A percentile compares a stretch with the other conserved stretches of the same genome.
Evolutionary conservation across 2,329 filamentous ascomycete genomes (phyloP).

Genomic region (Pseudogymnoascus sp.): DNA sequence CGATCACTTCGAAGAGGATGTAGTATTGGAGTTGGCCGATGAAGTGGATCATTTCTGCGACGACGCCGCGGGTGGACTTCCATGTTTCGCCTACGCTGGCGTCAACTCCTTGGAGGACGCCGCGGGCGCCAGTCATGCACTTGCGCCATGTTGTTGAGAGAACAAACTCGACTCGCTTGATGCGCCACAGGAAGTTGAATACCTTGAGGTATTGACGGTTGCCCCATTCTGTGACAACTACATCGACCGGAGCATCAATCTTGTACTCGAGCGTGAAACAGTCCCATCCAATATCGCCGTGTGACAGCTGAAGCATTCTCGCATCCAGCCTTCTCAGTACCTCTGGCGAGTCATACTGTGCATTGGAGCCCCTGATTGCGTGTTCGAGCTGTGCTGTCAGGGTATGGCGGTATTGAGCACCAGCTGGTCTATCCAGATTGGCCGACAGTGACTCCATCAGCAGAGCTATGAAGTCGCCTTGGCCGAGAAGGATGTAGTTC

Average conservation of each 20-base stretch:
- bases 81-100: constrained; percentile 67
- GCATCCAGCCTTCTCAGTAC: constrained; percentile 87
- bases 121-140: constrained; percentile 88
- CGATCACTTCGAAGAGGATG: constrained; percentile 96
- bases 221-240: constrained; percentile 93
- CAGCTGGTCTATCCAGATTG: constrained; percentile 91
- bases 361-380: constrained; percentile 92
- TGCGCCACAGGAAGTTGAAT: constrained; percentile 97
- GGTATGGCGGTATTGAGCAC: constrained; percentile 91
- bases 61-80: constrained; percentile 79
- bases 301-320: constrained; percentile 94
- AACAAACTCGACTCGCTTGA: constrained; percentile 95
- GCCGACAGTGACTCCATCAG: constrained; percentile 93
- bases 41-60: constrained; percentile 98
- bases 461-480: constrained; percentile 93
- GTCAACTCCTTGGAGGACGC: constrained; percentile 75
- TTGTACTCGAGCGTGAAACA: constrained; percentile 99
- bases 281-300: constrained; percentile 97
- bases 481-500: constrained; percentile 86
- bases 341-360: constrained; percentile 88
- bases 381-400: constrained; percentile 97
- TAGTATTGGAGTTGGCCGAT: constrained; percentile 97
- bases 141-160: constrained; percentile 86
- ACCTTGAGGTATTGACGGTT: constrained; percentile 96
- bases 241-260: constrained; percentile 90